phyloP scores from a whole-genome alignment of 257 asterid genomes.

The Lantana camara region DNA sequence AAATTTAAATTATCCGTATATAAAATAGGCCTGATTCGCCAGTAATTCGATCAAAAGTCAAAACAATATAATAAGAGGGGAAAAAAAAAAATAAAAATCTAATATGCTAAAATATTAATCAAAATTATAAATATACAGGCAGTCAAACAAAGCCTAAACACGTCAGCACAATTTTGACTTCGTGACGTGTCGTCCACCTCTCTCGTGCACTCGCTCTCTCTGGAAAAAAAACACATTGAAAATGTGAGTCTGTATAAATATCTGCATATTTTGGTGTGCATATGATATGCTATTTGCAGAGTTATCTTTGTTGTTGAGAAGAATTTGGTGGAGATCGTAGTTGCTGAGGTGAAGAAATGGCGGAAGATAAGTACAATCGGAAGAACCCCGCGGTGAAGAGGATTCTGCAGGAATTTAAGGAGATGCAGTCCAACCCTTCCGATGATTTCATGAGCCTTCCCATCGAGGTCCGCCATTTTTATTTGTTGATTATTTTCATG shows the following conservation, averaged over 20 bases:
- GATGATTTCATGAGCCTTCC: conserved; percentile 98
- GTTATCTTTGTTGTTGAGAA: conserved; percentile 16
- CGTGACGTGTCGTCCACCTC: conserved; percentile 27
- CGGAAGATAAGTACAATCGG: conserved; percentile 81
- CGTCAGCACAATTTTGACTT: neutral
- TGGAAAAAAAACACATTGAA: neutral
- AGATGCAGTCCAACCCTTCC: conserved; percentile 92
- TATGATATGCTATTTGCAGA: neutral
- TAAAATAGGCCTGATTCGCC: too few relatives aligned
- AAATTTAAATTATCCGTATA: too few relatives aligned
- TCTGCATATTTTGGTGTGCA: neutral
- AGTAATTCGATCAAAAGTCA: too few relatives aligned
- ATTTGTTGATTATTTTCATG: neutral
- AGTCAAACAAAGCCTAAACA: conserved; percentile 5
- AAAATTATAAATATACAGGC: too few relatives aligned
- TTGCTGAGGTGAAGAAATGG: conserved; percentile 41
- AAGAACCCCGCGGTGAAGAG: conserved; percentile 94
- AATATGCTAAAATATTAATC: too few relatives aligned
- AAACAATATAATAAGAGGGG: too few relatives aligned
- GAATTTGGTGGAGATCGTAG: conserved; percentile 20
- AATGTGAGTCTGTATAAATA: neutral
- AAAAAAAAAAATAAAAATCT: too few relatives aligned
- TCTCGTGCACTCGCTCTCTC: neutral
- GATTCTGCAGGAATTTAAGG: conserved; percentile 89
- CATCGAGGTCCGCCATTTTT: conserved; percentile 56